Conservation (phyloP, 106 monocot genomes). For the Allium fistulosum region DNA sequence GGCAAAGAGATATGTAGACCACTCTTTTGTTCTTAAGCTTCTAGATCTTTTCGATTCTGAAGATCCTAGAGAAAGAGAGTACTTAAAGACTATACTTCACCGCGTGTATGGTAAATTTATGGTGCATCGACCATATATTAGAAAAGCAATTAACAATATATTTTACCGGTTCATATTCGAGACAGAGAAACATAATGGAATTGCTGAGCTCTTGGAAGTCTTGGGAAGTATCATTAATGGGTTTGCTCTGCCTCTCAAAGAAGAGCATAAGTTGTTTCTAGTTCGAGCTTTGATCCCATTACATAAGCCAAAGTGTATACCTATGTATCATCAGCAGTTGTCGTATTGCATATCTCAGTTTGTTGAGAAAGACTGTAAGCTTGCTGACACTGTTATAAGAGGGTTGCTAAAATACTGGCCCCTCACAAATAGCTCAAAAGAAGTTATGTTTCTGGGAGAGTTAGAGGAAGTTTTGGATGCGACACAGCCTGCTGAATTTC, state of each 20-base stretch:
- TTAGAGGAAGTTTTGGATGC: constrained; percentile 53
- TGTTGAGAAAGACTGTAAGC: constrained; percentile 67
- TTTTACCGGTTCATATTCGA: constrained; percentile 23
- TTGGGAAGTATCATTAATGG: constrained; percentile 27
- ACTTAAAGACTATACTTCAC: constrained; percentile 25
- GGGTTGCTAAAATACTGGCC: constrained; percentile 66
- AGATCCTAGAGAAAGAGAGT: constrained; percentile 24
- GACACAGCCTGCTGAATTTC: constrained; percentile 54
- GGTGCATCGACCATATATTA: constrained; percentile 24
- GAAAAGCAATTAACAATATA: constrained; percentile 23
- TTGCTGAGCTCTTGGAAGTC: constrained; percentile 20
- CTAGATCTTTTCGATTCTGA: constrained; percentile 23
- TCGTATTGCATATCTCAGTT: constrained; percentile 60
- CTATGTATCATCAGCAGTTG: constrained; percentile 56
- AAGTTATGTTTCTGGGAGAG: constrained; percentile 39
- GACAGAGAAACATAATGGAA: constrained; percentile 26
- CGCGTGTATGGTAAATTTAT: constrained; percentile 28
- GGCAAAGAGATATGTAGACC: constrained; percentile 27
- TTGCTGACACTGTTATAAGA: constrained; percentile 58
- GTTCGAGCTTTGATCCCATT: constrained; percentile 59
- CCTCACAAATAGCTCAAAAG: constrained; percentile 45
- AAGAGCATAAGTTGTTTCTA: constrained; percentile 34
- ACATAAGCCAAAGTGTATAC: constrained; percentile 61
- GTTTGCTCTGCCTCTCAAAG: constrained; percentile 24
- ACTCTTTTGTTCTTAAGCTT: constrained; percentile 17